phyloP scores from a whole-genome alignment of 129 eudicot genomes.

The Deinandra increscens region DNA sequence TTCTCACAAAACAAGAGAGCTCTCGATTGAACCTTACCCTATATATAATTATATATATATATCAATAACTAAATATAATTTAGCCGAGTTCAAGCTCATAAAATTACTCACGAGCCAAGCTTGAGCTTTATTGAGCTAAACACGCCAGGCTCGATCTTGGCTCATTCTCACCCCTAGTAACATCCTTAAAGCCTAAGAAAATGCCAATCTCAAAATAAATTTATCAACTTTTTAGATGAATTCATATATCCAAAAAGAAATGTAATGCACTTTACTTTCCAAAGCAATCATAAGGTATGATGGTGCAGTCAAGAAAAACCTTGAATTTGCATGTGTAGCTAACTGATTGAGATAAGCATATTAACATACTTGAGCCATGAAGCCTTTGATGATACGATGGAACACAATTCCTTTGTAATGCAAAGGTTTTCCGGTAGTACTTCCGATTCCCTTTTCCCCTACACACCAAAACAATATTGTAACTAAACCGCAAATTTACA shows the following conservation, averaged over 20 bases:
- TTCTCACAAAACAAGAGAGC: too few relatives aligned
- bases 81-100: background rate
- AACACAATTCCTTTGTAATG: conserved; percentile 75
- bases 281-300: background rate
- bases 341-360: background rate
- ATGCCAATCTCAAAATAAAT: background rate
- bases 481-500: background rate
- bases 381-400: conserved; percentile 89
- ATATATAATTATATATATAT: too few relatives aligned
- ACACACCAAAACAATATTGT: conserved; percentile 20
- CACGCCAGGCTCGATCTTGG: background rate
- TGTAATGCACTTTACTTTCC: background rate
- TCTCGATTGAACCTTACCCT: too few relatives aligned
- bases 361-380: conserved; percentile 85
- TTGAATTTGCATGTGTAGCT: background rate
- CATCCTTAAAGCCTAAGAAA: background rate
- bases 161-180: background rate
- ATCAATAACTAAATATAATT: background rate
- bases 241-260: background rate
- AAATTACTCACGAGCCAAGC: too few relatives aligned
- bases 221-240: background rate
- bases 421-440: conserved; percentile 68
- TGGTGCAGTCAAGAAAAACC: background rate
- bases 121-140: background rate
- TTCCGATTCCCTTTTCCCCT: conserved; percentile 93